Base-by-base conservation (phyloP, 805 yeast species). In the Spathaspora passalidarum region DNA sequence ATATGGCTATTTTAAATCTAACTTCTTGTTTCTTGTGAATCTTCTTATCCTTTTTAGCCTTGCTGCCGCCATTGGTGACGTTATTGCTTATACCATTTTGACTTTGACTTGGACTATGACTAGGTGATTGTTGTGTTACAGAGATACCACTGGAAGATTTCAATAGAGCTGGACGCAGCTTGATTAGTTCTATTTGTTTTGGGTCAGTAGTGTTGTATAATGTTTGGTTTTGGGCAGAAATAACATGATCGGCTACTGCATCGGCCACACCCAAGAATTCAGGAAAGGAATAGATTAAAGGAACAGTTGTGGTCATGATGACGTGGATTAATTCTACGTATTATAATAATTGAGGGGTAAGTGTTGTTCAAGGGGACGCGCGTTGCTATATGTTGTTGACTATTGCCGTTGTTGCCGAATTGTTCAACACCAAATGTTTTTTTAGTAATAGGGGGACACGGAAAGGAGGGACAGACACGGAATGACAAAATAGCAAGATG, bases 241-340 rank as follows among this genome's bases (percentile, higher is more conserved):
- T 81, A 41, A 92, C 85, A 65, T 91, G 96, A 66, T 94, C 97
- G 1, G 97, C 97, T 22, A 92, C 96, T 19, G 98, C 98, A 45
- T 87, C 96, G 2, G 98, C 97, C 25, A 92, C 97, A 14, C 88
- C 94, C 22, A 82, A 74, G 59, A 88, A 84, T 64, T 87, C 96
- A 38, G 90, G 94, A 63, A 94, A 92, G 42, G 97, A 88, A 75
- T 88, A 91, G 43, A 92, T 85, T 50, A 89, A 82, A 16, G 99
- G 98, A 19, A 90, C 96, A 5, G 96, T 87, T 3, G 96, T 88
- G 2, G 96, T 88, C 96, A 89, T 89, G 13, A n/a, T n/a, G n/a
- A n/a, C n/a, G n/a, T n/a, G n/a, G n/a, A n/a, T n/a, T n/a, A n/a
- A n/a, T n/a, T n/a, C n/a, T n/a, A n/a, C n/a, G n/a, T n/a, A n/a